Conservation (phyloP, 495 filamentous ascomycete species). For the Aspergillus cavernicola region DNA sequence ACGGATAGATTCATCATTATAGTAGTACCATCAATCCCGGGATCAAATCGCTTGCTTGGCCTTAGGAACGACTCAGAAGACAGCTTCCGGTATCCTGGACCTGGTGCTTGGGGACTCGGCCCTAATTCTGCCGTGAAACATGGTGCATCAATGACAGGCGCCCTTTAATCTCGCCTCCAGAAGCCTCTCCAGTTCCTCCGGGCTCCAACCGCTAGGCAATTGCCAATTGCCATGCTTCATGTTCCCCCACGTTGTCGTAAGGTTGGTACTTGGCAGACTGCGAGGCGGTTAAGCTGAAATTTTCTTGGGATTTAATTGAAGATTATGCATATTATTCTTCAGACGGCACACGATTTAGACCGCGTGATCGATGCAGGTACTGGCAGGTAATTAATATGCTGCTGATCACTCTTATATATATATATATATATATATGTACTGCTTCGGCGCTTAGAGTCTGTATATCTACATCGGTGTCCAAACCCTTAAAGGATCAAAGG, state of each 20-base stretch:
- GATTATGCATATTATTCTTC: constrained; percentile 6
- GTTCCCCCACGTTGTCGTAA: neutral
- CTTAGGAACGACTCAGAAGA: constrained; percentile 2
- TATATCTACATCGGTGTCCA: neutral
- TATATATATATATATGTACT: constrained; percentile 4
- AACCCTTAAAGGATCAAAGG: neutral
- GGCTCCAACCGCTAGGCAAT: neutral
- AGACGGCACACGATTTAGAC: constrained; percentile 5
- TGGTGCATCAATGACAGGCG: constrained; percentile 17
- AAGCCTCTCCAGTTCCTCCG: neutral
- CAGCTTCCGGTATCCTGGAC: neutral
- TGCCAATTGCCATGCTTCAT: no score
- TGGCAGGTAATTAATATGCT: constrained; percentile 19
- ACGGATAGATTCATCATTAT: no score
- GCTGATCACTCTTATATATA: constrained; percentile 20
- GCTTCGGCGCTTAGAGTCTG: constrained; percentile 12
- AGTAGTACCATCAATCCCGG: no score
- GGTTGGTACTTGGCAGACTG: neutral
- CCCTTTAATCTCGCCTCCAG: constrained; percentile 14
- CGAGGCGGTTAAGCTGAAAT: neutral
- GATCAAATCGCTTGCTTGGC: constrained; percentile 8
- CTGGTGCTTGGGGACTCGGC: neutral
- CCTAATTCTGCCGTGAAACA: constrained; percentile 15
- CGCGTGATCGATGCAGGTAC: constrained; percentile 18
- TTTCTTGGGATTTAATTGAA: neutral